Evolutionary conservation across 257 asterid species (phyloP), one percentile per base, ranked within the genome.

Genomic region (Gentiana macrophylla): DNA sequence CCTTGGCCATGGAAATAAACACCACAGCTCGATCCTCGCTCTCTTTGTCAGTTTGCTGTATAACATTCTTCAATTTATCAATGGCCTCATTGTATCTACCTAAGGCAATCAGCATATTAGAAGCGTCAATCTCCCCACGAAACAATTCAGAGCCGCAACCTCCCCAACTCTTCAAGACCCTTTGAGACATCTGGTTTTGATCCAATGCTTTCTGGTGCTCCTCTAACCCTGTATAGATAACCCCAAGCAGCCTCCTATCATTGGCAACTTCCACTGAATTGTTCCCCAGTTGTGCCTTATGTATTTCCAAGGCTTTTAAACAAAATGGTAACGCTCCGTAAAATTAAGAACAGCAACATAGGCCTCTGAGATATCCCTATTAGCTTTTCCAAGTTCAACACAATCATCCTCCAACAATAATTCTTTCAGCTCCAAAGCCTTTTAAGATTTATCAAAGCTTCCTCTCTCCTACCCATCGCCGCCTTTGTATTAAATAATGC

Each of bases 391-490:
- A 35, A 90, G 81, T 72, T 90, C 96, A 52, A 65, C 68, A 66
- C 94, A 79, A 58, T 76, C 77, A 65, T 77, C 84, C 35, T 74
- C 94, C 62, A 90, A 67, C 60, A 76, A 68, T 68, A 46, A 69
- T 77, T 90, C 95, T 67, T 90, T 90, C 59, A 86, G 74, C 69
- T 82, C 95, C 70, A 90, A 67, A 24, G 94, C 72, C 67, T 72
- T 86, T 73, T 86, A 33, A 90, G 86, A 79, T 86, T 84, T 70
- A 8, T 69, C 53, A 90, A 69, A 54, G 94, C 96, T 68, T 90
- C 98, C 74, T 90, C 95, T 61, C 95, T 79, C 75, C 96, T 75
- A 50, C 98, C 96, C 74, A 90, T 54, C 0, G 94, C 96, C 0
- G 95, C 86, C 79, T 90, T 90, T 4, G 75, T 83, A 66, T 84